These are phyloP conservation scores for Alternaria gaisen DNA, from an alignment of 2,329 filamentous ascomycete species.

Conservation along the genomic window DNA sequence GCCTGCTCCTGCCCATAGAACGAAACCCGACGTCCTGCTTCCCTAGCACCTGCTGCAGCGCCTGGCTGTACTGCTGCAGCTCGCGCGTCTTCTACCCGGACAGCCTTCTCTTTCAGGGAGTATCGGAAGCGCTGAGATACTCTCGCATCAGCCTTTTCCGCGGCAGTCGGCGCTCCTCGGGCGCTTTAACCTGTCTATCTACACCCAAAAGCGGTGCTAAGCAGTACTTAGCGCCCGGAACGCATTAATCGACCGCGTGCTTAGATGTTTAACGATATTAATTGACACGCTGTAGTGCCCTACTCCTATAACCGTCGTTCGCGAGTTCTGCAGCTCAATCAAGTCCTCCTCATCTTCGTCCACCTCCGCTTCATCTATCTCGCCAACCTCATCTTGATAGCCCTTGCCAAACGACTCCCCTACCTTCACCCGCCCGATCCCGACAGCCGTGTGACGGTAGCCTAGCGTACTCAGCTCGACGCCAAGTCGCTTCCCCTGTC, in stretches of 20 bases:
- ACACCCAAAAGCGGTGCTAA: not conserved
- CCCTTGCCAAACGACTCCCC: conserved; percentile 23
- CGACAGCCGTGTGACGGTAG: conserved; percentile 26
- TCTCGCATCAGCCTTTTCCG: no score
- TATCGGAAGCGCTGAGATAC: no score
- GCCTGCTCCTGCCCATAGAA: conserved; percentile 7
- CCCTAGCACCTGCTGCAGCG: not conserved
- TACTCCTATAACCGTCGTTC: conserved; percentile 15
- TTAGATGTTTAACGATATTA: conserved; percentile 33
- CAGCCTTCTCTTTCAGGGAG: not conserved
- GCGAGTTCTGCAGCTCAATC: conserved; percentile 21
- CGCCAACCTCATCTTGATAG: conserved; percentile 26
- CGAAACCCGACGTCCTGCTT: conserved; percentile 15
- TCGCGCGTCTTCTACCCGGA: not conserved
- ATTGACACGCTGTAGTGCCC: conserved; percentile 17
- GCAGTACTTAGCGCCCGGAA: conserved; percentile 22
- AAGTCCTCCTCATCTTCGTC: conserved; percentile 18
- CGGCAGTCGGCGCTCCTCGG: not conserved
- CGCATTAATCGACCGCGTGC: conserved; percentile 25
- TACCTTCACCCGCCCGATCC: conserved; percentile 21
- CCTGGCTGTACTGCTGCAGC: not conserved
- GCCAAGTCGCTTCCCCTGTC: conserved; percentile 23
- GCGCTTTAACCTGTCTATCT: not conserved
- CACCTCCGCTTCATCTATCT: conserved; percentile 30
- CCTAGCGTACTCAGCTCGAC: conserved; percentile 22